Evolutionary conservation across 805 yeast genomes (phyloP).

Genomic region (Monosporozyma solicola): DNA sequence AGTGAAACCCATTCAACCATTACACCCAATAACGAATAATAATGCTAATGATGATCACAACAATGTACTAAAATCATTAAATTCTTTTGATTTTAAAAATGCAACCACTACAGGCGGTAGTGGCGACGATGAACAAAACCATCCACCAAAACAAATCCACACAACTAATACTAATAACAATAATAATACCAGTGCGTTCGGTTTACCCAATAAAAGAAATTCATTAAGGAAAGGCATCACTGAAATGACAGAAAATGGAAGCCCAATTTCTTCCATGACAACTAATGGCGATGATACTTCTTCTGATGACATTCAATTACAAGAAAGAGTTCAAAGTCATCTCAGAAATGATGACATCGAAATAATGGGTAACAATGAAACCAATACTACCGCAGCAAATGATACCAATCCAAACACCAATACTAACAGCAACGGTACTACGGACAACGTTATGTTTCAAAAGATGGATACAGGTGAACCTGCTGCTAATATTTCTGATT

Average conservation of each 20-base stretch:
- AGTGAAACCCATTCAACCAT: not conserved
- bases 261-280: not conserved
- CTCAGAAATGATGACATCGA: not conserved
- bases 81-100: not conserved
- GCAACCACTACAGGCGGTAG: not conserved
- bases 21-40: not conserved
- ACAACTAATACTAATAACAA: not conserved
- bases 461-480: not conserved
- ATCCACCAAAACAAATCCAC: not conserved
- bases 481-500: constrained; percentile 8
- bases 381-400: not conserved
- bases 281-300: not conserved
- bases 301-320: not conserved
- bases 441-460: not conserved
- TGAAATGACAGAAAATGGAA: not conserved
- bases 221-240: not conserved
- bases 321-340: not conserved
- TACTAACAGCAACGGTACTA: not conserved
- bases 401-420: not conserved
- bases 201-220: not conserved
- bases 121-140: not conserved
- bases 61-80: not conserved
- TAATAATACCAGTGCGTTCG: not conserved
- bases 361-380: not conserved
- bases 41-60: not conserved